phyloP scores from a whole-genome alignment of 2,329 filamentous ascomycete genomes.

The Scedosporium minutisporum region DNA sequence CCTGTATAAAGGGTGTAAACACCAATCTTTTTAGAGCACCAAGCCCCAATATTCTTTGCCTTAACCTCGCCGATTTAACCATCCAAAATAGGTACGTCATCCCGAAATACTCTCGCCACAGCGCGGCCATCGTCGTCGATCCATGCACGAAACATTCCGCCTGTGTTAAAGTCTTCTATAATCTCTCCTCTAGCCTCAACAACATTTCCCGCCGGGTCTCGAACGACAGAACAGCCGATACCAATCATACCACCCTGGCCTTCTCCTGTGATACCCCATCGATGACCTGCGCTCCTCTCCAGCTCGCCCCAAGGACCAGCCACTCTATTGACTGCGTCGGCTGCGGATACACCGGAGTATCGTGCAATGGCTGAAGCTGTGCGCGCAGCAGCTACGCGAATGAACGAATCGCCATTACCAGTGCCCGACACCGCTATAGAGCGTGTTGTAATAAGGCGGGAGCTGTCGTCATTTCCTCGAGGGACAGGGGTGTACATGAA shows the following conservation, averaged over 20 bases:
- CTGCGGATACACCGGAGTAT: constrained; percentile 44
- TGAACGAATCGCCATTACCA: constrained; percentile 82
- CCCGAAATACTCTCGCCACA: constrained; percentile 38
- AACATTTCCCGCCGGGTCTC: constrained; percentile 30
- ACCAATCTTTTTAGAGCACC: neutral
- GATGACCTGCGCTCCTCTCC: constrained; percentile 60
- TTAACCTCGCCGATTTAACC: neutral
- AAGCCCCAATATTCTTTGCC: neutral
- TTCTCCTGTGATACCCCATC: constrained; percentile 67
- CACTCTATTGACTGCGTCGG: constrained; percentile 51
- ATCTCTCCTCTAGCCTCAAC: constrained; percentile 40
- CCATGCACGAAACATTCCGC: constrained; percentile 80
- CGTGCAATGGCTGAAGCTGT: constrained; percentile 65
- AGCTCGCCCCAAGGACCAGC: constrained; percentile 65
- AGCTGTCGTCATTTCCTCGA: neutral
- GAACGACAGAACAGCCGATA: constrained; percentile 50
- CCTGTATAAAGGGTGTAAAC: too few species aligned
- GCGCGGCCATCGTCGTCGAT: constrained; percentile 50
- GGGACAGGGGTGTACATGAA: constrained; percentile 26
- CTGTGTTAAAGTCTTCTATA: constrained; percentile 73
- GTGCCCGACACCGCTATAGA: constrained; percentile 62
- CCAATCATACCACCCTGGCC: constrained; percentile 82
- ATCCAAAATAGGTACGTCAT: neutral
- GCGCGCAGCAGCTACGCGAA: constrained; percentile 60
- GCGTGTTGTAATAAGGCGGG: constrained; percentile 24